Evolutionary conservation across 768 basidiomycete species (phyloP).

Genomic region (Suillus lakei): DNA sequence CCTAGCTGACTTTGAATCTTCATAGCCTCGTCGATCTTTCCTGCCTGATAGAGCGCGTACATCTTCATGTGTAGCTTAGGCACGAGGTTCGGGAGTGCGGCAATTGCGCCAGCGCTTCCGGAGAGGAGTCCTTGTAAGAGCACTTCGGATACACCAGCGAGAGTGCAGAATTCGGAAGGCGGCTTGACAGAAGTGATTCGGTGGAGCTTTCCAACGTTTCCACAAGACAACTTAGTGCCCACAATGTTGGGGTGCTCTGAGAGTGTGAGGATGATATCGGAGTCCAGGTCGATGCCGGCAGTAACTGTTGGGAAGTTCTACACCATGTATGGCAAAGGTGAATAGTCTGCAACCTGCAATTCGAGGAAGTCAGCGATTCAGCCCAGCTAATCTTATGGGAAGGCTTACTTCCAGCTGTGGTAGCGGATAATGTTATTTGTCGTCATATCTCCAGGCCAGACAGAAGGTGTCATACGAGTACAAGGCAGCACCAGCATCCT

Average conservation of each 20-base stretch:
- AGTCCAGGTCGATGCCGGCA: slow-evolving; percentile 84
- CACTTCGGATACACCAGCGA: slow-evolving; percentile 76
- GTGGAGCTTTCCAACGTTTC: slow-evolving; percentile 82
- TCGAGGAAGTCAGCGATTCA: background rate
- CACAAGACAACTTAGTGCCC: slow-evolving; percentile 85
- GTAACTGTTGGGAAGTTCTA: slow-evolving; percentile 88
- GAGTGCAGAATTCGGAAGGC: slow-evolving; percentile 63
- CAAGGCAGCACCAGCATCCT: slow-evolving; percentile 81
- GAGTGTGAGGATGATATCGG: slow-evolving; percentile 71
- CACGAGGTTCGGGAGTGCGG: slow-evolving; percentile 62
- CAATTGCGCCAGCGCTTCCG: slow-evolving; percentile 68
- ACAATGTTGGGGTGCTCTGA: slow-evolving; percentile 85
- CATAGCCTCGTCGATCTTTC: slow-evolving; percentile 62
- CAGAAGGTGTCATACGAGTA: slow-evolving; percentile 76
- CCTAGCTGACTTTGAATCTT: slow-evolving; percentile 62
- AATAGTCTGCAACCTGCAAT: slow-evolving; percentile 65
- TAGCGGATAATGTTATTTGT: slow-evolving; percentile 66
- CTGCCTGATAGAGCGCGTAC: slow-evolving; percentile 53
- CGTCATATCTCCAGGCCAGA: slow-evolving; percentile 71
- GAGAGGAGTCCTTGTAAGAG: slow-evolving; percentile 66
- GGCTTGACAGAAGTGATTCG: slow-evolving; percentile 68
- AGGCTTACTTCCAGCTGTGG: slow-evolving; percentile 60
- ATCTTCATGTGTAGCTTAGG: slow-evolving; percentile 62
- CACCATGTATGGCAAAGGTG: slow-evolving; percentile 74
- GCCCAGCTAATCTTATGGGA: background rate